phyloP scores from a whole-genome alignment of 148 eudicot species.

The Vaccinium corymbosum region DNA sequence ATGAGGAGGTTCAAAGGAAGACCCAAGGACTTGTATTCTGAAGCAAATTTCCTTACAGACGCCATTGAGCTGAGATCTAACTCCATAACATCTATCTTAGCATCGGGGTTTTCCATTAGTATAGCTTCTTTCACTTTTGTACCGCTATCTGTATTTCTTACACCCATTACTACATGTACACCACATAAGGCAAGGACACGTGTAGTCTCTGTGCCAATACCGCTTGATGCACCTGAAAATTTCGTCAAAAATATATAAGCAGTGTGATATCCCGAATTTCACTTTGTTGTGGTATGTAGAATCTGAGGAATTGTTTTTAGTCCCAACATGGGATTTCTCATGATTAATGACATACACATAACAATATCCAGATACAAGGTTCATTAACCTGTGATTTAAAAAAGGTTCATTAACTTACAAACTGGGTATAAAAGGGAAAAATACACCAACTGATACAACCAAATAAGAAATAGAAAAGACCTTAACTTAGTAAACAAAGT shows the following conservation, averaged over 20 bases:
- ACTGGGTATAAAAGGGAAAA: no score
- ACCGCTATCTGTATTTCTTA: conserved; percentile 37
- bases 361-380: no score
- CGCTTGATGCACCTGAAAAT: conserved; percentile 82
- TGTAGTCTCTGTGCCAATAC: conserved; percentile 24
- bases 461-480: no score
- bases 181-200: neutral
- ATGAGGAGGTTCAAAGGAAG: conserved; percentile 41
- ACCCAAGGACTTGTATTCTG: conserved; percentile 45
- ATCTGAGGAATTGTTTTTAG: no score
- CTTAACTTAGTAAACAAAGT: no score
- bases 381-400: no score
- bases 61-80: conserved; percentile 81
- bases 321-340: no score
- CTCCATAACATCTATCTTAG: conserved; percentile 81
- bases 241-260: neutral
- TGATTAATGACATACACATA: no score
- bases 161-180: neutral
- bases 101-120: conserved; percentile 53
- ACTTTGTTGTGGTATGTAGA: no score
- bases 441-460: no score
- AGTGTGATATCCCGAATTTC: no score
- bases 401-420: no score
- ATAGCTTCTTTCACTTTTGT: conserved; percentile 58
- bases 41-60: conserved; percentile 72